These are phyloP conservation scores for Piper longum DNA, from an alignment of 164 flowering plant genomes.

Conservation along the genomic window DNA sequence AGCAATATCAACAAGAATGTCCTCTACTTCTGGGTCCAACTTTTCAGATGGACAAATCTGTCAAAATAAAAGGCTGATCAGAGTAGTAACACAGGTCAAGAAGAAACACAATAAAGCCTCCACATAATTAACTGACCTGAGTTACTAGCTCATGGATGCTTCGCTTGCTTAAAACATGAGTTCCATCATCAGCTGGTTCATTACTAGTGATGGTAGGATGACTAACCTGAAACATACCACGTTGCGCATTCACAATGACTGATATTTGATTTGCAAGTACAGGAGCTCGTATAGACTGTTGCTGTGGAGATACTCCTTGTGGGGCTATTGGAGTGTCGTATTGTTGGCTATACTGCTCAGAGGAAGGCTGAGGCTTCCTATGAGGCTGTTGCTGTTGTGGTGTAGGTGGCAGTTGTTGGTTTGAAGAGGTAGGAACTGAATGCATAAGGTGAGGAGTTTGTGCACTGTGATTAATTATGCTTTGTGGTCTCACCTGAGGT, in stretches of 20 bases:
- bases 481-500: conserved; percentile 35
- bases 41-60: conserved; percentile 82
- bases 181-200: conserved; percentile 40
- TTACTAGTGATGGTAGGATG: conserved; percentile 17
- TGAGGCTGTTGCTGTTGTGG: conserved; percentile 30
- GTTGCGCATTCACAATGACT: conserved; percentile 22
- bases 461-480: conserved; percentile 45
- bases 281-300: conserved; percentile 29
- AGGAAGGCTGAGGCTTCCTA: conserved; percentile 32
- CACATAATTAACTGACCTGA: conserved; percentile 35
- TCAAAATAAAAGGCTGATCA: not conserved
- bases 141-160: conserved; percentile 70
- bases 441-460: conserved; percentile 37
- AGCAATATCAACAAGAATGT: conserved; percentile 74
- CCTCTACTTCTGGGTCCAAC: conserved; percentile 88
- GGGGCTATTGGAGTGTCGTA: conserved; percentile 31
- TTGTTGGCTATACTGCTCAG: conserved; percentile 47
- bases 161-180: conserved; percentile 65
- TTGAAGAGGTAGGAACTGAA: conserved; percentile 21
- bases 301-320: conserved; percentile 37
- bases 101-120: not conserved
- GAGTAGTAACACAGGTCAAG: not conserved
- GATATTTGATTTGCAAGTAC: conserved; percentile 43
- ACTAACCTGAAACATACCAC: conserved; percentile 21
- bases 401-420: conserved; percentile 37